Percentiles rank a stretch among this genome's conserved stretches.
phyloP scores from a whole-genome alignment of 1,284 basidiomycete genomes.

The Moesziomyces sp. region DNA sequence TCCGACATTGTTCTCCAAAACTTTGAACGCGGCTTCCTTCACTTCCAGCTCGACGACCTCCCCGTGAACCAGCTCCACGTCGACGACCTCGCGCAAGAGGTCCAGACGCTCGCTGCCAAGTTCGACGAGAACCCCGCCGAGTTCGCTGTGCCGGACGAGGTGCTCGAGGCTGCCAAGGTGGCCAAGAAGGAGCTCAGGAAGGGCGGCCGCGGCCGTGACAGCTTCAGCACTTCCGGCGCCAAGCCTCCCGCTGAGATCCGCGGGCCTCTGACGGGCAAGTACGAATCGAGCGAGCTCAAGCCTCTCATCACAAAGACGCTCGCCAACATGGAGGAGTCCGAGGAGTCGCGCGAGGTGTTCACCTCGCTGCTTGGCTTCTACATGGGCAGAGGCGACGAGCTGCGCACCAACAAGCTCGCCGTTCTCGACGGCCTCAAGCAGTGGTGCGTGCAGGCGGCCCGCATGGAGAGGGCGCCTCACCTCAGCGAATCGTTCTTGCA shows the following conservation, averaged over 20 bases:
- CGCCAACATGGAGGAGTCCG: constrained; percentile 13
- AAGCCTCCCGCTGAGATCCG: constrained; percentile 19
- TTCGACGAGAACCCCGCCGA: constrained; percentile 72
- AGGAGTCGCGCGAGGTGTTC: constrained; percentile 28
- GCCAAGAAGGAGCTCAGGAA: constrained; percentile 14
- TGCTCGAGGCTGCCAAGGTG: constrained; percentile 10
- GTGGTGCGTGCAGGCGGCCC: constrained; percentile 39
- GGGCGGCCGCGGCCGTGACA: constrained; percentile 1
- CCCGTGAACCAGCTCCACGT: constrained; percentile 77
- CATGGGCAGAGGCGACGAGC: constrained; percentile 29
- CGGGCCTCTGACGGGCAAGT: constrained; percentile 40
- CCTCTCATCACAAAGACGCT: constrained; percentile 22
- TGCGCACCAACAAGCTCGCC: constrained; percentile 38
- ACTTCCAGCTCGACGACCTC: constrained; percentile 76
- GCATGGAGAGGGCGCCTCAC: constrained; percentile 36
- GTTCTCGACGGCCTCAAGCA: constrained; percentile 48
- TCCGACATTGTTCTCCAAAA: constrained; percentile 87
- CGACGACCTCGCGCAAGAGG: constrained; percentile 72
- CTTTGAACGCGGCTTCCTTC: constrained; percentile 82
- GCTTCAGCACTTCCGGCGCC: background rate
- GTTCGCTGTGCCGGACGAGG: constrained; percentile 25
- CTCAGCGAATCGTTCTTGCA: constrained; percentile 38
- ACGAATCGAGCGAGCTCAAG: constrained; percentile 12
- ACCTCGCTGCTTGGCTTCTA: constrained; percentile 58
- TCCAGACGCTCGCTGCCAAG: constrained; percentile 72